Conservation (phyloP, 2,329 filamentous ascomycete genomes). For the Pezicula rhizophila region DNA sequence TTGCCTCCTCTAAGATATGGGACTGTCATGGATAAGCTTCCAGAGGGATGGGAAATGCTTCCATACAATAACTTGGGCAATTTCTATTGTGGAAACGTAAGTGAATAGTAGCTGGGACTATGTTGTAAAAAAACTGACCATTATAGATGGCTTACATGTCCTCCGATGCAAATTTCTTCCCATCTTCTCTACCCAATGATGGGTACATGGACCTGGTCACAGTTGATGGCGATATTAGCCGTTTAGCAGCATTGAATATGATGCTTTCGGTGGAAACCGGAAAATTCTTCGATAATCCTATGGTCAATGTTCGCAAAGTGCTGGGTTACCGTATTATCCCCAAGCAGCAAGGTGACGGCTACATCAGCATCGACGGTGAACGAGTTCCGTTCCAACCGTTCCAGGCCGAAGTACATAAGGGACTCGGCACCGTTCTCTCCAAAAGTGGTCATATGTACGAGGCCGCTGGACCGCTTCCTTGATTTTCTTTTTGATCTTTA, state of each 20-base stretch:
- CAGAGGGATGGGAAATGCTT: slow-evolving; percentile 68
- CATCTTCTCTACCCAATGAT: slow-evolving; percentile 74
- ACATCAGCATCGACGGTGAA: slow-evolving; percentile 93
- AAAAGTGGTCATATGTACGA: slow-evolving; percentile 69
- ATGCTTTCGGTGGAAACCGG: slow-evolving; percentile 67
- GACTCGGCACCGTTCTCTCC: slow-evolving; percentile 78
- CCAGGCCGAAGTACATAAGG: slow-evolving; percentile 81
- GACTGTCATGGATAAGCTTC: slow-evolving; percentile 70
- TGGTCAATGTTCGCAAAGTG: slow-evolving; percentile 78
- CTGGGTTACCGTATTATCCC: slow-evolving; percentile 83
- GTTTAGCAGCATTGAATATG: slow-evolving; percentile 60
- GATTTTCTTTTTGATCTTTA: not conserved
- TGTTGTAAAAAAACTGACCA: not conserved
- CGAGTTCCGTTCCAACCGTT: slow-evolving; percentile 80
- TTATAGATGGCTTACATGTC: slow-evolving; percentile 85
- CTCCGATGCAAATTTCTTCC: slow-evolving; percentile 79
- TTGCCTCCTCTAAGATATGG: slow-evolving; percentile 75
- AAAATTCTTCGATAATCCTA: slow-evolving; percentile 71
- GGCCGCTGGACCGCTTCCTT: slow-evolving; percentile 35
- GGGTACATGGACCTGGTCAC: slow-evolving; percentile 81
- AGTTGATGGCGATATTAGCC: slow-evolving; percentile 69
- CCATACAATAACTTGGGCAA: slow-evolving; percentile 77
- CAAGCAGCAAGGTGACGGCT: slow-evolving; percentile 63
- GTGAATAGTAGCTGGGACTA: slow-evolving; percentile 23
- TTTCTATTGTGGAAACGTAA: slow-evolving; percentile 86